Conservation (phyloP, 1,284 basidiomycete species). For the Golubevia sp. region DNA sequence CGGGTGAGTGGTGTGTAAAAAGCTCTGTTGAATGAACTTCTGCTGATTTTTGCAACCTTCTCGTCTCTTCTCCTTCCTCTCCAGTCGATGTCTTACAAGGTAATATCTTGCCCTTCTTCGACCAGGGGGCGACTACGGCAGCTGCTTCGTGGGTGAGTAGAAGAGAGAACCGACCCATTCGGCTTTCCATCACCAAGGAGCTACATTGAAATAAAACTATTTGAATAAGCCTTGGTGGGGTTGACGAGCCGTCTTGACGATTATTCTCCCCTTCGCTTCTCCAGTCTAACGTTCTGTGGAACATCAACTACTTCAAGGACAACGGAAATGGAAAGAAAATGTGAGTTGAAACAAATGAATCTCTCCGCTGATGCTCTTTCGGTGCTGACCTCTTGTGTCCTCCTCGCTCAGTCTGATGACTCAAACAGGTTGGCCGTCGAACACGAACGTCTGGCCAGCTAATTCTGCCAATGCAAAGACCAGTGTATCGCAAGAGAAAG, state of each 20-base stretch:
- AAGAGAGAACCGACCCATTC: constrained; percentile 7
- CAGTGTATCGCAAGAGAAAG: constrained; percentile 9
- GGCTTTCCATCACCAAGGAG: too few relatives aligned
- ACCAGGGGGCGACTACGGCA: background rate
- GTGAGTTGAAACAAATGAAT: too few relatives aligned
- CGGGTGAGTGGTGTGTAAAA: background rate
- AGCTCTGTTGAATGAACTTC: too few relatives aligned
- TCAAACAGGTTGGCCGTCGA: constrained; percentile 22
- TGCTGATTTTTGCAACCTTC: too few relatives aligned
- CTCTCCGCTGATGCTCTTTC: too few relatives aligned
- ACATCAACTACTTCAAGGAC: constrained; percentile 10
- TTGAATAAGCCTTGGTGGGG: background rate
- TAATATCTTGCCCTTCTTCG: constrained; percentile 19
- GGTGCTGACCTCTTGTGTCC: too few relatives aligned
- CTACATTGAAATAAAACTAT: too few relatives aligned
- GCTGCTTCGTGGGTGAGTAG: background rate
- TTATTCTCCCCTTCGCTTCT: background rate
- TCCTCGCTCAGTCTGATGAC: background rate
- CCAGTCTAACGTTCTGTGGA: background rate
- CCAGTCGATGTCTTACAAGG: constrained; percentile 11
- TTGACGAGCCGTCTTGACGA: background rate
- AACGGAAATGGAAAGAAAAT: constrained; percentile 20
- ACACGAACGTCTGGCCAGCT: constrained; percentile 10
- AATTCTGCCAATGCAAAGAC: constrained; percentile 12
- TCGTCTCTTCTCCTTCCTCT: too few relatives aligned